Evolutionary conservation across 257 asterid species (phyloP).

Genomic region (Solanum sejunctum): DNA sequence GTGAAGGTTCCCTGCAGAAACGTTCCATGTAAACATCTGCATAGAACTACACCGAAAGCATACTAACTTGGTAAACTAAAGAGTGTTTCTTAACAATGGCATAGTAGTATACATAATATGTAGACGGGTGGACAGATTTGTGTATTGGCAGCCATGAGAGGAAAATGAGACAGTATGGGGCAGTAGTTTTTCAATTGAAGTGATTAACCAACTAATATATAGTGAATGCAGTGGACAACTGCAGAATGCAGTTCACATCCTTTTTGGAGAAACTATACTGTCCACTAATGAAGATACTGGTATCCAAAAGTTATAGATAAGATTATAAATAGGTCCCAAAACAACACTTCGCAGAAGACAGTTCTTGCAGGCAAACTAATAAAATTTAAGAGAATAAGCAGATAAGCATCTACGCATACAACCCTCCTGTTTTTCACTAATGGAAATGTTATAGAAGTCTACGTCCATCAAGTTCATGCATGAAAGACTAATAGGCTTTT

Average conservation of each 20-base stretch:
- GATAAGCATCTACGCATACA: not conserved
- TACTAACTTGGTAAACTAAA: not conserved
- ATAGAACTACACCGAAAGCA: not conserved
- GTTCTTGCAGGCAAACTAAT: not conserved
- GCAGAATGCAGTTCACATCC: not conserved
- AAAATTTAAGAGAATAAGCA: not conserved
- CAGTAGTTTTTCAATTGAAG: not conserved
- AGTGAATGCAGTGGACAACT: not conserved
- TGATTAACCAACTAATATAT: not conserved
- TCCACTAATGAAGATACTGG: not conserved
- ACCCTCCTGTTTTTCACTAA: not conserved
- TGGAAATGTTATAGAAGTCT: not conserved
- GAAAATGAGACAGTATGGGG: not conserved
- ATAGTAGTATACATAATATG: not conserved
- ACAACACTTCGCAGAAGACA: not conserved
- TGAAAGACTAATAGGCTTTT: not conserved
- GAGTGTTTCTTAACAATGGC: not conserved
- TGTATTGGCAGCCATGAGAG: not conserved
- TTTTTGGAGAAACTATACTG: not conserved
- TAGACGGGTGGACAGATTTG: not conserved
- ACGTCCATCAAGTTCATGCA: not conserved
- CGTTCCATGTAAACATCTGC: not conserved
- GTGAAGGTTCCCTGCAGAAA: constrained; percentile 40
- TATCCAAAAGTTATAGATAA: not conserved
- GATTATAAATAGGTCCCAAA: not conserved